Evolutionary conservation across 805 yeast genomes (phyloP).

Genomic region (Soucietia sequanensis): DNA sequence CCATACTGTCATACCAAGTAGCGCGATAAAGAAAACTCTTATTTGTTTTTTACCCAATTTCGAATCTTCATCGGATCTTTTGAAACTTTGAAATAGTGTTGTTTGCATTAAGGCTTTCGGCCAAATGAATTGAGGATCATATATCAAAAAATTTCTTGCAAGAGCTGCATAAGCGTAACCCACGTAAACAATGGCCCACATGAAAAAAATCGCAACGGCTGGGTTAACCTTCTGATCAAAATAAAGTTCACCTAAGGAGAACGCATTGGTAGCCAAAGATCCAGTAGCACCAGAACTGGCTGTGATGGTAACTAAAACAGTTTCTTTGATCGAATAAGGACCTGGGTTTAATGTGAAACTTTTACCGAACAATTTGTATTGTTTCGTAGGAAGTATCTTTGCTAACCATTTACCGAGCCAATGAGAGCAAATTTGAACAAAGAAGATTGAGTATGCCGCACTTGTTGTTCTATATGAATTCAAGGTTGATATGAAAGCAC

Average conservation of each 20-base stretch:
- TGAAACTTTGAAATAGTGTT: slow-evolving; percentile 36
- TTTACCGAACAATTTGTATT: slow-evolving; percentile 13
- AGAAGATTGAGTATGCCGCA: slow-evolving; percentile 51
- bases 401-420: slow-evolving; percentile 50
- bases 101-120: slow-evolving; percentile 54
- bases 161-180: slow-evolving; percentile 55
- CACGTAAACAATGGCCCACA: slow-evolving; percentile 52
- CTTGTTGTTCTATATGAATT: slow-evolving; percentile 43
- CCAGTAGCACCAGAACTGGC: slow-evolving; percentile 56
- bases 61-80: slow-evolving; percentile 14
- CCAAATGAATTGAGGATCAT: slow-evolving; percentile 52
- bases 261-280: slow-evolving; percentile 46
- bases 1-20: slow-evolving; percentile 40
- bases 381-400: slow-evolving; percentile 32
- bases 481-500: slow-evolving; percentile 42
- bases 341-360: slow-evolving; percentile 48
- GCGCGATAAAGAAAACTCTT: slow-evolving; percentile 36
- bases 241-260: slow-evolving; percentile 46
- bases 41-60: slow-evolving; percentile 25
- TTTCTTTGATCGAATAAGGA: slow-evolving; percentile 56
- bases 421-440: slow-evolving; percentile 50
- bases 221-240: slow-evolving; percentile 38
- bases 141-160: slow-evolving; percentile 43
- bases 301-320: slow-evolving; percentile 50
- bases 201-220: slow-evolving; percentile 40